phyloP scores from a whole-genome alignment of 2,329 filamentous ascomycete genomes.

The Paracamarosporium sp. region DNA sequence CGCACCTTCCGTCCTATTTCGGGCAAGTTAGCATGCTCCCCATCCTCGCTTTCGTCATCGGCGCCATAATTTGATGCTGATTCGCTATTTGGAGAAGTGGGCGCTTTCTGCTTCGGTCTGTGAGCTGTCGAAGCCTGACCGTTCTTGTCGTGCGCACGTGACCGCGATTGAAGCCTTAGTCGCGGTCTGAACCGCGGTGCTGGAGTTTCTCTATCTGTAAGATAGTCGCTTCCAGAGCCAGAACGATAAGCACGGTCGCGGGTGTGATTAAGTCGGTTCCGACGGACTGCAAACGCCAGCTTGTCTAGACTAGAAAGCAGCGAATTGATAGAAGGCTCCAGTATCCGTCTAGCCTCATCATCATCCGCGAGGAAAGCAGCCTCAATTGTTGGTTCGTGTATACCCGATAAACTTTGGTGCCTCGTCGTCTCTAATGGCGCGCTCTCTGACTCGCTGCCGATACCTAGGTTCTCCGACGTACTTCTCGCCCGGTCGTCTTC shows the following conservation, averaged over 20 bases:
- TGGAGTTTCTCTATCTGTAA: constrained; percentile 32
- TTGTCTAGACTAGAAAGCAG: constrained; percentile 73
- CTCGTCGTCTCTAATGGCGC: neutral
- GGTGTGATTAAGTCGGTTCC: constrained; percentile 63
- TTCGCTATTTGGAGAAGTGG: constrained; percentile 33
- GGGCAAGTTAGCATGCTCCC: constrained; percentile 5
- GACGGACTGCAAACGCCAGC: constrained; percentile 74
- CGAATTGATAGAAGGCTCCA: constrained; percentile 74
- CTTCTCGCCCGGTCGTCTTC: neutral
- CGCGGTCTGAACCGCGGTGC: constrained; percentile 17
- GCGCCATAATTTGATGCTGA: constrained; percentile 49
- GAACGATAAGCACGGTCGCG: constrained; percentile 29
- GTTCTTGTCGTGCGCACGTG: constrained; percentile 13
- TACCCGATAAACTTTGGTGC: constrained; percentile 19
- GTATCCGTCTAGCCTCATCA: constrained; percentile 66
- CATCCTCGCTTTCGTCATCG: constrained; percentile 22
- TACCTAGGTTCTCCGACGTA: neutral
- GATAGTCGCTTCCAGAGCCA: constrained; percentile 37
- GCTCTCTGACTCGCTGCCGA: neutral
- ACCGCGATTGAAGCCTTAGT: constrained; percentile 23
- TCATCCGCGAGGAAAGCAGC: constrained; percentile 74
- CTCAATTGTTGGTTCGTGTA: constrained; percentile 12
- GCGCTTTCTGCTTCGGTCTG: neutral
- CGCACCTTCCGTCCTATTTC: neutral
- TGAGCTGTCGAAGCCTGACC: constrained; percentile 4